These are phyloP conservation scores for Vigna unguiculata DNA, from an alignment of 306 rosid species.

Conservation along the genomic window DNA sequence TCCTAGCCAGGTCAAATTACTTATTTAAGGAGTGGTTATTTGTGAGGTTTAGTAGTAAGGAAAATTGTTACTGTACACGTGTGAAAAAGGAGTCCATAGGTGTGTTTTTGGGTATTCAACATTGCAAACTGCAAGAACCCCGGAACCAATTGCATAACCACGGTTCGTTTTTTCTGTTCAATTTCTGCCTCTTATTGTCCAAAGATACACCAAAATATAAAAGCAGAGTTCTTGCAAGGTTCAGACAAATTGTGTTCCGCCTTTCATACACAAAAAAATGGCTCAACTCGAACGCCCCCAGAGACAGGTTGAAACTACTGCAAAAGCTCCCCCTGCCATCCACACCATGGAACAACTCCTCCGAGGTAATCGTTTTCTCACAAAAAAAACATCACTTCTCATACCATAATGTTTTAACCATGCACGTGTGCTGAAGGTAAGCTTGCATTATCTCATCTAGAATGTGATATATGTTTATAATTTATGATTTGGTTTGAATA, in stretches of 20 bases:
- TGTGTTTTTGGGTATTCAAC: constrained; percentile 37
- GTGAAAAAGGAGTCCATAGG: constrained; percentile 52
- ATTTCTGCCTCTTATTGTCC: constrained; percentile 38
- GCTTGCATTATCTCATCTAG: too few relatives aligned
- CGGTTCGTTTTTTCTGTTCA: constrained; percentile 36
- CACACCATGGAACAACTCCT: constrained; percentile 72
- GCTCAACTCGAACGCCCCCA: constrained; percentile 71
- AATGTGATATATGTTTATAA: too few relatives aligned
- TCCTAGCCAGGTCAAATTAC: constrained; percentile 57
- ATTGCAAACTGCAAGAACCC: constrained; percentile 47
- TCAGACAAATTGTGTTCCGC: constrained; percentile 26
- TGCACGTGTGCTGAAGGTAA: too few relatives aligned
- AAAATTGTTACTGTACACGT: constrained; percentile 45
- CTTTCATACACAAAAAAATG: constrained; percentile 47
- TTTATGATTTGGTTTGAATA: too few relatives aligned
- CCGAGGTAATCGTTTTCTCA: constrained; percentile 59
- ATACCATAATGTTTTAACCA: too few relatives aligned
- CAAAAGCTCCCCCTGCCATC: constrained; percentile 41
- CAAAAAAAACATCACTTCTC: too few relatives aligned
- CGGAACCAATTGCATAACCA: constrained; percentile 51
- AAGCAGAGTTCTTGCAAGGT: constrained; percentile 32
- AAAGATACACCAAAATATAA: constrained; percentile 27
- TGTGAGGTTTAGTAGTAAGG: constrained; percentile 34
- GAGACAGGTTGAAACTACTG: constrained; percentile 48
- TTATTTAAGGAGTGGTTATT: constrained; percentile 41